These are phyloP conservation scores for Endoconidiophora laricicola DNA, from an alignment of 2,329 filamentous ascomycete species.

Conservation along the genomic window DNA sequence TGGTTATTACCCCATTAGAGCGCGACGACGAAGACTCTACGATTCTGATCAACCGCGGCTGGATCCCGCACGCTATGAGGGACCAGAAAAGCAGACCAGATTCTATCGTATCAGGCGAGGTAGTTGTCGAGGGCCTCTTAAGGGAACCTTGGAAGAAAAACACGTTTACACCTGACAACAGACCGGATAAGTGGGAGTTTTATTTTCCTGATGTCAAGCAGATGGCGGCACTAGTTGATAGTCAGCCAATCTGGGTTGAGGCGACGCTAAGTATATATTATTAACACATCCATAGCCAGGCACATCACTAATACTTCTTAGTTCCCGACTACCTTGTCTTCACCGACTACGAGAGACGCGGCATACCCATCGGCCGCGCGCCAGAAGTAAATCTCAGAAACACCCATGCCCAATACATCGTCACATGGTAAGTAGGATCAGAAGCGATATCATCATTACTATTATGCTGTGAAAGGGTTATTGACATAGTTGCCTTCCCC, in stretches of 20 bases:
- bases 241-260: conserved; percentile 86
- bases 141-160: conserved; percentile 93
- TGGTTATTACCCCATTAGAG: conserved; percentile 84
- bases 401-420: conserved; percentile 96
- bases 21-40: conserved; percentile 44
- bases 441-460: conserved; percentile 1
- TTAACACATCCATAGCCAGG: not conserved
- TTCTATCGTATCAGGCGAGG: conserved; percentile 50
- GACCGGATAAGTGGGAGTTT: conserved; percentile 67
- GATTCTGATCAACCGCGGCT: conserved; percentile 77
- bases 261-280: conserved; percentile 64
- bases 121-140: conserved; percentile 69
- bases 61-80: conserved; percentile 66
- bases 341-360: conserved; percentile 59
- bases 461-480: not conserved
- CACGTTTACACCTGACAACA: conserved; percentile 86
- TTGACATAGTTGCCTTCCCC: not conserved
- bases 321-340: conserved; percentile 56
- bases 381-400: conserved; percentile 88
- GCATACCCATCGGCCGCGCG: conserved; percentile 75
- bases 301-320: conserved; percentile 30
- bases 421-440: conserved; percentile 63
- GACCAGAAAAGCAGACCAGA: conserved; percentile 47
- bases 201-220: conserved; percentile 88
- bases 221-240: conserved; percentile 72